A percentile compares a stretch with the other conserved stretches of the same genome.
phyloP scores from a whole-genome alignment of 2,329 filamentous ascomycete genomes.

The Aspergillus ochraceus region DNA sequence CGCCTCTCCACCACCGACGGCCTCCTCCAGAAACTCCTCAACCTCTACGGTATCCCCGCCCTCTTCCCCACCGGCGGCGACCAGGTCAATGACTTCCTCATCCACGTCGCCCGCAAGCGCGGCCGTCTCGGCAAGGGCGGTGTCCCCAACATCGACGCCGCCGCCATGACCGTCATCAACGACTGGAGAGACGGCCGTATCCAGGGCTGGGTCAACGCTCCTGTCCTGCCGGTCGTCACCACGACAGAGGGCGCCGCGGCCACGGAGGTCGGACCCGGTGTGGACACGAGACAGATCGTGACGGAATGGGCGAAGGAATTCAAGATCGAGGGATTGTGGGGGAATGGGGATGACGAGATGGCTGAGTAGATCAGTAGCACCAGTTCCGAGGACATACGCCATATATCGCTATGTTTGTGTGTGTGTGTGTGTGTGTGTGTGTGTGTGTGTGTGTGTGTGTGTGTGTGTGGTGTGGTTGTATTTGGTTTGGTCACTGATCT shows the following conservation, averaged over 20 bases:
- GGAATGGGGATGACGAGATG: conserved; percentile 57
- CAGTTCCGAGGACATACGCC: too few species aligned
- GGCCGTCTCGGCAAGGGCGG: conserved; percentile 86
- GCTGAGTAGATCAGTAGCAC: conserved; percentile 30
- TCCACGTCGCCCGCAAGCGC: conserved; percentile 92
- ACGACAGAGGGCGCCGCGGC: conserved; percentile 35
- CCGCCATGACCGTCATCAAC: conserved; percentile 90
- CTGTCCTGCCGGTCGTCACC: conserved; percentile 61
- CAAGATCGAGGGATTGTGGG: conserved; percentile 90
- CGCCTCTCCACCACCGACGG: conserved; percentile 72
- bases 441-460: too few species aligned
- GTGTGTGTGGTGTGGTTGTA: too few species aligned
- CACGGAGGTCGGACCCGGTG: conserved; percentile 40
- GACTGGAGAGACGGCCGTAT: conserved; percentile 96
- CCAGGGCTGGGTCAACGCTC: conserved; percentile 84
- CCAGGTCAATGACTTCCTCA: conserved; percentile 82
- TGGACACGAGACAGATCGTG: conserved; percentile 81
- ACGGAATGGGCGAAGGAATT: conserved; percentile 94
- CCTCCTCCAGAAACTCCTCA: conserved; percentile 75
- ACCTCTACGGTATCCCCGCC: conserved; percentile 80
- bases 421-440: too few species aligned
- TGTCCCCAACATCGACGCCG: conserved; percentile 81
- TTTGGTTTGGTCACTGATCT: too few species aligned
- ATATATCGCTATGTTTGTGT: too few species aligned
- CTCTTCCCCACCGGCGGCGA: conserved; percentile 72